Base-by-base conservation (phyloP, 2,329 filamentous ascomycete genomes). In the Onygenales sp. region DNA sequence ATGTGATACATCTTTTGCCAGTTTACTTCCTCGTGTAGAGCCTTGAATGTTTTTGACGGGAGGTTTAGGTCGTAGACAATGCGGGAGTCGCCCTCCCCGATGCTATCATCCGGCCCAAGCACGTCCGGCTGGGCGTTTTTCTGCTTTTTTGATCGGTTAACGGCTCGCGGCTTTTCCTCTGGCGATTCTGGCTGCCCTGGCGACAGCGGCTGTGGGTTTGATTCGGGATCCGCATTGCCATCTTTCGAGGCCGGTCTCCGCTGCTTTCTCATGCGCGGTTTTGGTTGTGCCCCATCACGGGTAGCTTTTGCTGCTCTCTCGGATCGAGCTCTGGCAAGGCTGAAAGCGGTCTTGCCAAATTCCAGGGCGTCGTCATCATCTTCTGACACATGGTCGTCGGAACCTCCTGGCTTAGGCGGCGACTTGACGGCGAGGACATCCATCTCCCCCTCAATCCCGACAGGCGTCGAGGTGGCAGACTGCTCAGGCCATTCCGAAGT, bases 1-100 rank as follows among this genome's bases (percentile, higher is more conserved):
- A 92, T 86, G 61, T 97, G 93, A 43, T 85, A 85, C 93, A 98
- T 97, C 59, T 81, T 86, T 65, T 92, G 85, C 90, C 92, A 98
- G 59, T 79, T 75, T 0, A 96, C 83, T 66, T 97, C 91, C 11
- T 79, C 72, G 51, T 82, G 82, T 13, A 95, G 74, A 41, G 77
- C 78, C 17, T 84, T 77, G 66, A 95, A 96, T 5, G 86, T 78
- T 13, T 77, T 74, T 2, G 58, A 13, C 0, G 70, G 61, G 1
- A 87, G 76, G 1, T 96, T 77, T 35, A 95, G 71, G 57, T 90
- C 74, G 57, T 84, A 75, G 39, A 90, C 75, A 42, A 97, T 78
- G 43, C 78, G 79, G 0, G 89, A 94, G 64, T 95, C 90, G 7
- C 89, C 87, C 66, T 91, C 87, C 45, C 87, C 90, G 50, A 95